Evolutionary conservation across 1,284 basidiomycete species (phyloP).

Genomic region (Hemileia vastatrix): DNA sequence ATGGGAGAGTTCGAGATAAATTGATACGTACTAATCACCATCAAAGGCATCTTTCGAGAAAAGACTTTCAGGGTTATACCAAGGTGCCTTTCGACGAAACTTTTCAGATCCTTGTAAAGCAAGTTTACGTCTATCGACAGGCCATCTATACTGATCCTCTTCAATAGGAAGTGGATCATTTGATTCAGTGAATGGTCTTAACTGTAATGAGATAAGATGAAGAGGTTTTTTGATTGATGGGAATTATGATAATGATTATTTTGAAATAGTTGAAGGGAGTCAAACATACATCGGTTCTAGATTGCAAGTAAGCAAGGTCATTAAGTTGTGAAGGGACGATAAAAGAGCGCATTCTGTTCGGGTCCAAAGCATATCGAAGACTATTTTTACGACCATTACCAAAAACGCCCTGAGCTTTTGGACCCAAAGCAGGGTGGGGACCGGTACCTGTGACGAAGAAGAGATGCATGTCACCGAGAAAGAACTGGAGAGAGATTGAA

Average conservation of each 20-base stretch:
- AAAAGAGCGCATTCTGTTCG: constrained; percentile 15
- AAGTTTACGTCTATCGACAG: constrained; percentile 8
- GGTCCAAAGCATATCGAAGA: constrained; percentile 5
- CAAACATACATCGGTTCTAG: constrained; percentile 15
- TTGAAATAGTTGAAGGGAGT: background rate
- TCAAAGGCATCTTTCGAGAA: constrained; percentile 14
- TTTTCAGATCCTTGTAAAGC: background rate
- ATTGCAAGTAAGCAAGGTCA: constrained; percentile 2
- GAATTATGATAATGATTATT: too few species aligned
- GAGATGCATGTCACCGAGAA: background rate
- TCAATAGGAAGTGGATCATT: background rate
- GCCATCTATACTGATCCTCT: constrained; percentile 9
- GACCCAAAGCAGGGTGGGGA: constrained; percentile 13
- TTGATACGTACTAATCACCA: constrained; percentile 9
- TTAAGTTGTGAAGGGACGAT: background rate
- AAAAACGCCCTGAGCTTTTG: constrained; percentile 12
- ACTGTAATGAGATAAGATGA: background rate
- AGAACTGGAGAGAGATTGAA: background rate
- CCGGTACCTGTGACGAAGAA: constrained; percentile 6
- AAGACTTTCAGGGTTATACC: constrained; percentile 13
- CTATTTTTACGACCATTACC: constrained; percentile 1
- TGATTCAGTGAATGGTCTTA: constrained; percentile 16
- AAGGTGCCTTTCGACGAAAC: background rate
- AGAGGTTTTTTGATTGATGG: background rate
- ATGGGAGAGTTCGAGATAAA: background rate